Conservation (phyloP, 768 basidiomycete genomes). For the Macrocybe gigantea region DNA sequence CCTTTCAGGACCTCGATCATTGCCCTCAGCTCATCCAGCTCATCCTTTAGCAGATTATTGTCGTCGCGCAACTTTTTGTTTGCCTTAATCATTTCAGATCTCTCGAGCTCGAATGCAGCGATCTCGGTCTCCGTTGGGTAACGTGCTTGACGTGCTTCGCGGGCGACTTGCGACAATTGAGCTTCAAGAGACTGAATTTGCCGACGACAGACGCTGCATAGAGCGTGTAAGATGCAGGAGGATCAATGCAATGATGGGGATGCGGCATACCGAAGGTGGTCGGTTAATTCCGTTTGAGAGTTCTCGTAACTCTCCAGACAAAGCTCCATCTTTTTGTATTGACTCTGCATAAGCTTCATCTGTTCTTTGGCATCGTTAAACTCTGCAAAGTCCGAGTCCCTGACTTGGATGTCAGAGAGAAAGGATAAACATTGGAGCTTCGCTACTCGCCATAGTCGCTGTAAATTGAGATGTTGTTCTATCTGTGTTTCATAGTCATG, state of each 20-base stretch:
- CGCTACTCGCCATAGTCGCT: slow-evolving; percentile 55
- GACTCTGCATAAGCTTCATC: slow-evolving; percentile 47
- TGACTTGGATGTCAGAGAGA: slow-evolving; percentile 16
- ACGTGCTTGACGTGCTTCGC: slow-evolving; percentile 23
- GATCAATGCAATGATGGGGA: neutral
- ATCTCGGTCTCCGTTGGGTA: slow-evolving; percentile 34
- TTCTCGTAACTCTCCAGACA: slow-evolving; percentile 54
- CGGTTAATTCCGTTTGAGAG: slow-evolving; percentile 48
- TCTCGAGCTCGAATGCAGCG: slow-evolving; percentile 39
- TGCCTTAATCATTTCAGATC: slow-evolving; percentile 35
- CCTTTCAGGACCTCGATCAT: slow-evolving; percentile 68
- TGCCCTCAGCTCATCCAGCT: slow-evolving; percentile 56
- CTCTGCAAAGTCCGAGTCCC: slow-evolving; percentile 71
- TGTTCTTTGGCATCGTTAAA: slow-evolving; percentile 61
- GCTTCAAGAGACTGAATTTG: slow-evolving; percentile 61
- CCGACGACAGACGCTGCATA: slow-evolving; percentile 45
- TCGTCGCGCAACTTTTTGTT: slow-evolving; percentile 53
- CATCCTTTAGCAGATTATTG: slow-evolving; percentile 41
- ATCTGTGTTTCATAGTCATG: slow-evolving; percentile 86
- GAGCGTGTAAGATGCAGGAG: neutral
- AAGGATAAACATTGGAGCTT: no score
- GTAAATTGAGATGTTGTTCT: slow-evolving; percentile 71
- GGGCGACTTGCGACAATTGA: slow-evolving; percentile 36
- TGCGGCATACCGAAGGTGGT: slow-evolving; percentile 48
- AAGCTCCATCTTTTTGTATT: slow-evolving; percentile 62